Percentiles rank a stretch among this genome's conserved stretches.
phyloP scores from a whole-genome alignment of 495 filamentous ascomycete species.

The Parachaetomium inaequale region DNA sequence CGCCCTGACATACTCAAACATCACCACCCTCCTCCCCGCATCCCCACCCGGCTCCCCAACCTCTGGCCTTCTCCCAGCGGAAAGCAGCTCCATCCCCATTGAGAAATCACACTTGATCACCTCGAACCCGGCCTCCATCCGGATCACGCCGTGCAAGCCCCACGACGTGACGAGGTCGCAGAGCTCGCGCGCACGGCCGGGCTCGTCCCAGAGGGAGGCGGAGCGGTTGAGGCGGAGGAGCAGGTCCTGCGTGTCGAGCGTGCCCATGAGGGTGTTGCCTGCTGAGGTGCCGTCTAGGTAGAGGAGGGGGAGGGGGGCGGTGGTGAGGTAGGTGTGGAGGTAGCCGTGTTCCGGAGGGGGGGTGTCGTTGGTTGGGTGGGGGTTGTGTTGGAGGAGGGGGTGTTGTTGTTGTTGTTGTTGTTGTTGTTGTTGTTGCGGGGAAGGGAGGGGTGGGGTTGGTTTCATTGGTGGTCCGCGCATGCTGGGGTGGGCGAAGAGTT shows the following conservation, averaged over 20 bases:
- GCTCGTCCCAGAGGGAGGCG: conserved; percentile 31
- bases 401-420: not conserved
- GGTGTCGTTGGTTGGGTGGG: not conserved
- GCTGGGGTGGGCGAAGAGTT: conserved; percentile 48
- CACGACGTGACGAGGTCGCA: conserved; percentile 51
- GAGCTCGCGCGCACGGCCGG: conserved; percentile 43
- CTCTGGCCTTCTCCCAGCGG: conserved; percentile 16
- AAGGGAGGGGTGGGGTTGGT: not conserved
- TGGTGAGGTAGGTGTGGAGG: conserved; percentile 53
- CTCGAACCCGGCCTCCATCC: conserved; percentile 69
- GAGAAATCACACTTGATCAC: conserved; percentile 63
- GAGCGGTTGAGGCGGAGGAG: conserved; percentile 38
- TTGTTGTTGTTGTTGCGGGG: not conserved
- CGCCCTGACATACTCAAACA: conserved; percentile 39
- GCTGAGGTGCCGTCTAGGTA: conserved; percentile 63
- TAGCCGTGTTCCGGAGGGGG: conserved; percentile 33
- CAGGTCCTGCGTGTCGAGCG: conserved; percentile 58
- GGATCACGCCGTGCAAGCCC: conserved; percentile 58
- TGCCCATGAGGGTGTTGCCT: conserved; percentile 56
- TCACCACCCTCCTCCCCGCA: not conserved
- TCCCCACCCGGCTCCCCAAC: not conserved
- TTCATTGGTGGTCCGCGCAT: not conserved
- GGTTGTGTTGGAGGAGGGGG: not conserved
- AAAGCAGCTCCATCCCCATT: conserved; percentile 26
- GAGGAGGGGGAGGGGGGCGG: conserved; percentile 49